Conservation (phyloP, 371 early-diverging fungal species). For the Chytridiales sp. region DNA sequence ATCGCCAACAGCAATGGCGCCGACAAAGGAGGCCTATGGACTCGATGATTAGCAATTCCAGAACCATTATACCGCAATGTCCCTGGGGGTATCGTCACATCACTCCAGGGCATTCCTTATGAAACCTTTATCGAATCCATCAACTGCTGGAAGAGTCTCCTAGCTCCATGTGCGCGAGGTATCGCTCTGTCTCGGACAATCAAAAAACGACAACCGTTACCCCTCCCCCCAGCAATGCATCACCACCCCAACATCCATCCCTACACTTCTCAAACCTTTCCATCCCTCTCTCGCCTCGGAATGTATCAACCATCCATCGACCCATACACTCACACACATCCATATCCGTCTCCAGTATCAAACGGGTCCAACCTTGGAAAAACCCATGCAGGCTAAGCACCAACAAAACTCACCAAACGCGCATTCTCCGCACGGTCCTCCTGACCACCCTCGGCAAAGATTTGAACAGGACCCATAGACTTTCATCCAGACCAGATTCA, state of each 20-base stretch:
- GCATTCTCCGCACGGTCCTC: conserved; percentile 98
- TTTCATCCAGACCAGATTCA: too few relatives aligned
- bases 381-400: not conserved
- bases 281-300: too few relatives aligned
- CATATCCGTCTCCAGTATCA: not conserved
- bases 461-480: conserved; percentile 61
- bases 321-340: not conserved
- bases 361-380: not conserved
- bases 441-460: conserved; percentile 89
- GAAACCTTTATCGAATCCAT: not conserved
- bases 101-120: not conserved
- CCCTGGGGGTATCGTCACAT: too few relatives aligned
- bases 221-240: too few relatives aligned
- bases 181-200: too few relatives aligned
- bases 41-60: too few relatives aligned
- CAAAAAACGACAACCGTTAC: too few relatives aligned
- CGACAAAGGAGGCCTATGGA: conserved; percentile 82
- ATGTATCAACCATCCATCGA: too few relatives aligned
- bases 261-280: too few relatives aligned
- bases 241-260: too few relatives aligned
- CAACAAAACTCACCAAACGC: conserved; percentile 71
- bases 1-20: conserved; percentile 97
- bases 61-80: too few relatives aligned
- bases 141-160: not conserved
- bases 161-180: not conserved